These are phyloP conservation scores for Huntiella abstrusa DNA, from an alignment of 2,329 filamentous ascomycete species.

Conservation along the genomic window DNA sequence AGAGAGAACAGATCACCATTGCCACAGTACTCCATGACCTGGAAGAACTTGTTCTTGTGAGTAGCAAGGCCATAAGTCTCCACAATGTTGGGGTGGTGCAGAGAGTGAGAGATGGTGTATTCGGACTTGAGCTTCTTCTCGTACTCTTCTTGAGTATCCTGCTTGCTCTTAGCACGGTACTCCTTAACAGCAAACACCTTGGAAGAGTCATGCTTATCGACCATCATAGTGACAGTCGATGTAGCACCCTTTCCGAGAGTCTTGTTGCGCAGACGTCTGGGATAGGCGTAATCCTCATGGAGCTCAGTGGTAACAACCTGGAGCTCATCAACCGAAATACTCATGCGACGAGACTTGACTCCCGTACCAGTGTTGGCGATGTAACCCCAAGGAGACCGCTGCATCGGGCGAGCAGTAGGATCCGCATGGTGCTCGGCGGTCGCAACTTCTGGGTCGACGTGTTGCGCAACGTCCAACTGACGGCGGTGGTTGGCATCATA, in stretches of 20 bases:
- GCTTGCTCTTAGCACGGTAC: constrained; percentile 53
- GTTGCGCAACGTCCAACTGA: constrained; percentile 11
- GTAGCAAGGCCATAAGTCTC: constrained; percentile 60
- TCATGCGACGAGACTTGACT: constrained; percentile 61
- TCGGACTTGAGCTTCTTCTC: constrained; percentile 82
- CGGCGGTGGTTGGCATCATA: constrained; percentile 23
- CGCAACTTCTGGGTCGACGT: constrained; percentile 8
- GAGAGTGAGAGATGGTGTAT: constrained; percentile 68
- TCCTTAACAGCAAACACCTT: constrained; percentile 75
- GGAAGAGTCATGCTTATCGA: constrained; percentile 38
- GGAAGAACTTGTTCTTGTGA: constrained; percentile 60
- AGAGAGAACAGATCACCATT: constrained; percentile 65
- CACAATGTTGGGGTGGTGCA: constrained; percentile 76
- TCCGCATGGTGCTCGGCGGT: background rate
- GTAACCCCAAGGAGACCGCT: constrained; percentile 36
- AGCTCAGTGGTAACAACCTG: constrained; percentile 52
- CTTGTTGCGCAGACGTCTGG: constrained; percentile 53
- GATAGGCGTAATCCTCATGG: constrained; percentile 49
- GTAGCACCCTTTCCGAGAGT: constrained; percentile 67
- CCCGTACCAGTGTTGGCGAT: constrained; percentile 53
- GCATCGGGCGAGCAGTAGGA: constrained; percentile 8
- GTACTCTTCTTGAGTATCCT: constrained; percentile 57
- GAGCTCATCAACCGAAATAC: constrained; percentile 55
- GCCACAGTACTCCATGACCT: constrained; percentile 83
- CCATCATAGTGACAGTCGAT: constrained; percentile 67